Base-by-base conservation (phyloP, 78 protist species). In the Emiliania huxleyi region DNA sequence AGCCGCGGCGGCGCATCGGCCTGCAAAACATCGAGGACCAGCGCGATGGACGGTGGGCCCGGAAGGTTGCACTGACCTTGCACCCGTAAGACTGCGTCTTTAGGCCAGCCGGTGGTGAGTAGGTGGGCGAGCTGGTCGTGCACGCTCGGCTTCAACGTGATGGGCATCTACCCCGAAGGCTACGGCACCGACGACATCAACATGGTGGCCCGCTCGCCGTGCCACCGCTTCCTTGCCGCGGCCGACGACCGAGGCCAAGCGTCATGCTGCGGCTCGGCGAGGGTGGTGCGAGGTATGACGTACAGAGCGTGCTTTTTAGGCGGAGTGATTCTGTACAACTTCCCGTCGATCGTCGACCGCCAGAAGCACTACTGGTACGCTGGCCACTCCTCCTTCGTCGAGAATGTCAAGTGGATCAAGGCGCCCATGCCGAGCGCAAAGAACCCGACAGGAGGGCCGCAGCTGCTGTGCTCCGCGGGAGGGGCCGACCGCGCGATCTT, bases 231-330 rank as follows among this genome's bases (percentile, higher is more conserved):
- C 89, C 45, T 85, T 35, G 62, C 46, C 5, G 37, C 18, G 25
- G 90, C n/a, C 46, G 90, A 85, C 73, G 71, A 85, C 90, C 48
- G 6, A 1, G 44, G n/a, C n/a, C n/a, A n/a, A n/a, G n/a, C n/a
- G n/a, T n/a, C n/a, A n/a, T n/a, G n/a, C n/a, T n/a, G n/a, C n/a
- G n/a, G n/a, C n/a, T n/a, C n/a, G n/a, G n/a, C n/a, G n/a, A n/a
- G n/a, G n/a, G n/a, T n/a, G n/a, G n/a, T n/a, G n/a, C n/a, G n/a
- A n/a, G n/a, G n/a, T n/a, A n/a, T n/a, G n/a, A n/a, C n/a, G n/a
- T n/a, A n/a, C n/a, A n/a, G n/a, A n/a, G n/a, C n/a, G n/a, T n/a
- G n/a, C n/a, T n/a, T n/a, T n/a, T n/a, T n/a, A n/a, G n/a, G 44
- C n/a, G 46, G 71, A 15, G 90, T 85, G 29, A 0, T 48, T 44